phyloP scores from a whole-genome alignment of 805 yeast genomes.

The Metschnikowia arizonensis region DNA sequence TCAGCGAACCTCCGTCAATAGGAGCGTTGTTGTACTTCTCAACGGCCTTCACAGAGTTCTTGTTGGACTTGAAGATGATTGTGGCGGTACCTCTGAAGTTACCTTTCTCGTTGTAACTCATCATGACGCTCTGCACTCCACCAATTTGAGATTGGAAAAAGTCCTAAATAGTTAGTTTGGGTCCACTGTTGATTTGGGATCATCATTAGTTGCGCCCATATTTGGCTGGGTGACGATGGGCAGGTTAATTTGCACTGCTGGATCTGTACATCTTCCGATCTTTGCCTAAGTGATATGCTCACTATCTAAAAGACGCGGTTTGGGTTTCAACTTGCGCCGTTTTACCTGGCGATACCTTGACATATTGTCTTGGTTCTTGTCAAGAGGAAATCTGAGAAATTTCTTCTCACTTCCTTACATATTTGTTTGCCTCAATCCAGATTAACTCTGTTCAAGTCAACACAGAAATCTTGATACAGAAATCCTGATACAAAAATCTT shows the following conservation, averaged over 20 bases:
- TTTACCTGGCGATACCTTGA: not conserved
- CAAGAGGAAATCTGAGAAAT: not conserved
- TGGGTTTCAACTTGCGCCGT: not conserved
- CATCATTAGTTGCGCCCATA: not conserved
- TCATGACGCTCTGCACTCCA: conserved; percentile 64
- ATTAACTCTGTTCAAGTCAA: not conserved
- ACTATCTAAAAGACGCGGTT: not conserved
- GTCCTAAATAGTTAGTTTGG: conserved; percentile 54
- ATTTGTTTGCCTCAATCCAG: not conserved
- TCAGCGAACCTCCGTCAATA: conserved; percentile 79
- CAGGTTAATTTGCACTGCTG: not conserved
- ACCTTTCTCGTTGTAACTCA: conserved; percentile 83
- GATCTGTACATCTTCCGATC: not conserved
- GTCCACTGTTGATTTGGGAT: not conserved
- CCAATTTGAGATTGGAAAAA: conserved; percentile 87
- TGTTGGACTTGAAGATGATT: conserved; percentile 64
- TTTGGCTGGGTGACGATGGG: not conserved
- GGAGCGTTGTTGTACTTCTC: conserved; percentile 88
- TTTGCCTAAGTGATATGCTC: not conserved
- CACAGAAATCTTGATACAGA: not conserved
- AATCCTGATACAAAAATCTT: no score
- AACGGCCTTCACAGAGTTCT: conserved; percentile 74
- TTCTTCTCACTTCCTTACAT: not conserved
- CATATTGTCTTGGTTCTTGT: not conserved
- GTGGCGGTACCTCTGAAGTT: conserved; percentile 91